Conservation (phyloP, 1,284 basidiomycete species). For the Ganoderma resinaceum region DNA sequence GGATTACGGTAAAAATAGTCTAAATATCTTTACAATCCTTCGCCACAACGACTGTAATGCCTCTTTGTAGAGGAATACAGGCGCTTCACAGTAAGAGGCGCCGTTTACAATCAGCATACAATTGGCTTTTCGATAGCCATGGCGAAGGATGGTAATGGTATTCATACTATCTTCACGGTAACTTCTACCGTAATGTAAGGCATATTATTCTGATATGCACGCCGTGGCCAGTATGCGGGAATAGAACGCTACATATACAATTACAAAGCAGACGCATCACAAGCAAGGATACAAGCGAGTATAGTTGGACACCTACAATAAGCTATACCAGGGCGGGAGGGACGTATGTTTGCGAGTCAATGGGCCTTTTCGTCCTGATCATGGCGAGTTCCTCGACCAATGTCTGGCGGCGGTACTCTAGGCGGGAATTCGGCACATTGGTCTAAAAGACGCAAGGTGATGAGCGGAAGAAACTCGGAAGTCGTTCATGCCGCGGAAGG, state of each 20-base stretch:
- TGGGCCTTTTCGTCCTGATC: slow-evolving; percentile 46
- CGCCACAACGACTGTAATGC: no score
- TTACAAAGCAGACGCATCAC: neutral
- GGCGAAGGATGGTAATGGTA: no score
- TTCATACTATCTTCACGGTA: no score
- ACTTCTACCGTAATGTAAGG: no score
- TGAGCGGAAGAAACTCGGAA: slow-evolving; percentile 29
- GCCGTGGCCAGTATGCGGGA: neutral
- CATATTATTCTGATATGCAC: no score
- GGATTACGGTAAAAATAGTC: no score
- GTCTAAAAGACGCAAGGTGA: slow-evolving; percentile 60
- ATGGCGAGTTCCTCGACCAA: slow-evolving; percentile 87
- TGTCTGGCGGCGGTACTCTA: slow-evolving; percentile 91
- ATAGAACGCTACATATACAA: neutral
- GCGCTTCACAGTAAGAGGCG: no score
- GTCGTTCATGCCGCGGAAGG: neutral
- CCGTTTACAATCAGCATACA: no score
- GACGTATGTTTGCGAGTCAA: slow-evolving; percentile 27
- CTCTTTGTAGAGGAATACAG: no score
- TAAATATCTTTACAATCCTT: no score
- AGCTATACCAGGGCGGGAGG: slow-evolving; percentile 9
- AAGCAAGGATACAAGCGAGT: neutral
- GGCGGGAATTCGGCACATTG: slow-evolving; percentile 92
- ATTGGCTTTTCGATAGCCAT: no score
- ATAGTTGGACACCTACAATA: neutral